Evolutionary conservation across 2,329 filamentous ascomycete genomes (phyloP), one percentile per base, ranked within the genome.

Genomic region (Fusarium sp.): DNA sequence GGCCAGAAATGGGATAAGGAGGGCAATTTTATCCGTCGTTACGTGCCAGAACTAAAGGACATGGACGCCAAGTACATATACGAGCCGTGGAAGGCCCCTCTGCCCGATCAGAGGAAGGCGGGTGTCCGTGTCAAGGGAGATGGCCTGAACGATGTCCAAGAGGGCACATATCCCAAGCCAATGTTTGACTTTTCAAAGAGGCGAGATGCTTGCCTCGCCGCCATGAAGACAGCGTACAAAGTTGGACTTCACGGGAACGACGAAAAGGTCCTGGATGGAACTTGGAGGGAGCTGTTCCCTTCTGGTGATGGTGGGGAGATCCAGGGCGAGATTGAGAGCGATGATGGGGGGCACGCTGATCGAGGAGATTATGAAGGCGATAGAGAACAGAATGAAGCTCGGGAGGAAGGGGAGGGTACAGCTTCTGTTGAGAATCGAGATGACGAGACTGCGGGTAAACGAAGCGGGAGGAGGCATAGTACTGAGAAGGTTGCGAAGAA

Each of bases 81-180:
- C 74, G 93, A 95, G 84, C 93, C 93, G 7, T 94, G 92, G 91
- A 94, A 92, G 79, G 92, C 93, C 47, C 91, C 91, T 2, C 86
- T 91, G 42, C 82, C 82, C 22, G 93, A 94, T 66, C 91, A 94
- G 83, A 93, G 90, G 80, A 90, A 88, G 77, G 93, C 92, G 66
- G 89, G 91, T 0, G 92, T 93, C 61, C 79, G 89, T 20, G 83
- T 94, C 63, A 88, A 85, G 54, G 90, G 89, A 0, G 86, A 91
- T 71, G 88, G 87, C 2, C 79, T 86, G 31, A 79, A 78, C 8
- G 82, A 82, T 22, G 75, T 80, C 36, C 82, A 86, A 5, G 83
- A 86, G 27, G 86, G 85, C 1, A 82, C 87, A 1, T 95, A 95
- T 80, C 92, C 93, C 1, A 92, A 92, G 79, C 92, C 92, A 2